These are phyloP conservation scores for Microbotryum violaceum DNA, from an alignment of 1,284 basidiomycete species.

Conservation along the genomic window DNA sequence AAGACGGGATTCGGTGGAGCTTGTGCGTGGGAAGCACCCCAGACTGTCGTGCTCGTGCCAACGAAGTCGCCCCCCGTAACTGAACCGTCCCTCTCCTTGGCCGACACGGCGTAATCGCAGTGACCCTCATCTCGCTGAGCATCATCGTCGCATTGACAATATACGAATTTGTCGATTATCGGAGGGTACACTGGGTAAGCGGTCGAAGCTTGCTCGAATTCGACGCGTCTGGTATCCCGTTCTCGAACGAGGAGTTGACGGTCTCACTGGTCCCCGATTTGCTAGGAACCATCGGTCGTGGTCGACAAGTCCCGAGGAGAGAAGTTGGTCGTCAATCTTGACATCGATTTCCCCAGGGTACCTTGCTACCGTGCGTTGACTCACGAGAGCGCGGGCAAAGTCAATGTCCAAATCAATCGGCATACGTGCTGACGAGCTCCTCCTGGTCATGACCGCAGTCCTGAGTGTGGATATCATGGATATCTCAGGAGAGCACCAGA, in stretches of 20 bases:
- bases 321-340: conserved; percentile 82
- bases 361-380: conserved; percentile 82
- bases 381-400: too few species aligned
- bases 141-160: conserved; percentile 86
- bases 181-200: conserved; percentile 57
- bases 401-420: not conserved
- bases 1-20: conserved; percentile 55
- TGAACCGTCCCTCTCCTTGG: not conserved
- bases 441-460: conserved; percentile 49
- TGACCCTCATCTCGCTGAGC: conserved; percentile 84
- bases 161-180: conserved; percentile 94
- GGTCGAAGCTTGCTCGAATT: not conserved
- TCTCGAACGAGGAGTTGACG: conserved; percentile 19
- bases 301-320: conserved; percentile 93
- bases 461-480: conserved; percentile 96
- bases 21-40: conserved; percentile 13
- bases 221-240: not conserved
- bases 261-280: not conserved
- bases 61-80: not conserved
- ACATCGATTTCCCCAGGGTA: conserved; percentile 91
- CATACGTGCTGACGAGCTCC: not conserved
- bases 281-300: conserved; percentile 69
- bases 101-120: conserved; percentile 22
- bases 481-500: conserved; percentile 89
- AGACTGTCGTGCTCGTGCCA: not conserved